Evolutionary conservation across 371 early-diverging fungal species (phyloP).

Genomic region (Cokeromyces recurvatus): DNA sequence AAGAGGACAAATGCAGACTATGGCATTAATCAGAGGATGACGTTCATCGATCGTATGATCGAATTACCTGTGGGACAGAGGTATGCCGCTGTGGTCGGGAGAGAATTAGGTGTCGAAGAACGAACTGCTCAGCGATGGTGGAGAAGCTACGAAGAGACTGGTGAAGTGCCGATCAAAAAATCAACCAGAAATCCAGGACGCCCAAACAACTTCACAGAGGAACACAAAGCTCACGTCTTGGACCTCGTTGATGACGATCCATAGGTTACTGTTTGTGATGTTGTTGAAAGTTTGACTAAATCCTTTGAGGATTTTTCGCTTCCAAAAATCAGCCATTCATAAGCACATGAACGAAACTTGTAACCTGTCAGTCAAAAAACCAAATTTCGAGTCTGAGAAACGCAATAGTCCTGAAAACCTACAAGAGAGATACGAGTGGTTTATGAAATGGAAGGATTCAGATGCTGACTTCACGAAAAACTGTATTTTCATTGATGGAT

Average conservation of each 20-base stretch:
- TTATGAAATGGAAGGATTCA: conserved; percentile 8
- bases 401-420: conserved; percentile 10
- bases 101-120: conserved; percentile 6
- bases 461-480: conserved; percentile 10
- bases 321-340: conserved; percentile 8
- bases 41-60: conserved; percentile 11
- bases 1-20: too few species aligned
- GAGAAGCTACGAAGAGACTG: conserved; percentile 14
- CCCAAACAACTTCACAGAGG: conserved; percentile 14
- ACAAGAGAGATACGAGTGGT: conserved; percentile 13
- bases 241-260: conserved; percentile 11
- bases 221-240: too few species aligned
- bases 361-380: conserved; percentile 11
- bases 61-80: conserved; percentile 9
- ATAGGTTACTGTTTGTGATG: conserved; percentile 9
- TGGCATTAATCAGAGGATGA: conserved; percentile 9
- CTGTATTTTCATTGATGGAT: conserved; percentile 8
- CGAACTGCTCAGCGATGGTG: conserved; percentile 11
- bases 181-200: conserved; percentile 16
- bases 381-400: conserved; percentile 10
- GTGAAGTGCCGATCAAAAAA: conserved; percentile 11
- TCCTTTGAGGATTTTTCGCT: conserved; percentile 13
- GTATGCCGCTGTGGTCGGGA: conserved; percentile 10
- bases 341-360: conserved; percentile 12
- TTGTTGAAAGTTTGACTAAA: conserved; percentile 10